Percentiles rank a stretch among this genome's conserved stretches.
Evolutionary conservation across 345 rosid genomes (phyloP).

Genomic region (Raphanus sativus): DNA sequence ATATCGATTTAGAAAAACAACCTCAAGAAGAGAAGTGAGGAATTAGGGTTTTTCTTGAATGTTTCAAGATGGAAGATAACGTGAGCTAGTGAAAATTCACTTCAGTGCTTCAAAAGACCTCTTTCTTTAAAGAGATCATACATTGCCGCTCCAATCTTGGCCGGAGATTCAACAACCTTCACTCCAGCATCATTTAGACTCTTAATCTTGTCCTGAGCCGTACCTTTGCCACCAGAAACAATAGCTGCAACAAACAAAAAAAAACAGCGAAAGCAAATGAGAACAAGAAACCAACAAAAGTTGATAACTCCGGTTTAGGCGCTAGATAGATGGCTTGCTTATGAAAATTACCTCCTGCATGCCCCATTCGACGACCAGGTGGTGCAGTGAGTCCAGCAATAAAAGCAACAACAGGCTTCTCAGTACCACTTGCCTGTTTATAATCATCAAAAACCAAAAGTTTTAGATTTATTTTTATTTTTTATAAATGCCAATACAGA

Average conservation of each 20-base stretch:
- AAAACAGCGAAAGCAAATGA: slow-evolving; percentile 4
- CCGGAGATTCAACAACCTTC: slow-evolving; percentile 92
- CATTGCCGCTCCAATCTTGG: slow-evolving; percentile 85
- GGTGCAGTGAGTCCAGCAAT: slow-evolving; percentile 99
- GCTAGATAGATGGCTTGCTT: not conserved
- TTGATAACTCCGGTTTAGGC: not conserved
- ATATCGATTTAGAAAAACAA: slow-evolving; percentile 16
- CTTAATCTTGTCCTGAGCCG: slow-evolving; percentile 93
- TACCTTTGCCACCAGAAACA: slow-evolving; percentile 97
- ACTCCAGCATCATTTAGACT: slow-evolving; percentile 90
- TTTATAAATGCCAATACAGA: not conserved
- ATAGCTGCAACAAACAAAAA: slow-evolving; percentile 60
- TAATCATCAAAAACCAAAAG: slow-evolving; percentile 17
- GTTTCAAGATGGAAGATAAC: not conserved
- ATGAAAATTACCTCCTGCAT: slow-evolving; percentile 85
- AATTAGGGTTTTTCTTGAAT: slow-evolving; percentile 16
- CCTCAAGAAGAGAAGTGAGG: slow-evolving; percentile 24
- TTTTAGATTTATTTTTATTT: not conserved
- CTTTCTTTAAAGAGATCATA: slow-evolving; percentile 75
- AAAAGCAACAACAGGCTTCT: slow-evolving; percentile 94
- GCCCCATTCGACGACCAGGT: slow-evolving; percentile 99
- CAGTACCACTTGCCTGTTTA: slow-evolving; percentile 90
- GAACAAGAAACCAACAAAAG: not conserved
- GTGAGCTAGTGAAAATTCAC: slow-evolving; percentile 30
- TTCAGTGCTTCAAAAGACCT: slow-evolving; percentile 58